Evolutionary conservation across 2,329 filamentous ascomycete genomes (phyloP), one percentile per base, ranked within the genome.

Genomic region (Fusarium siculi): DNA sequence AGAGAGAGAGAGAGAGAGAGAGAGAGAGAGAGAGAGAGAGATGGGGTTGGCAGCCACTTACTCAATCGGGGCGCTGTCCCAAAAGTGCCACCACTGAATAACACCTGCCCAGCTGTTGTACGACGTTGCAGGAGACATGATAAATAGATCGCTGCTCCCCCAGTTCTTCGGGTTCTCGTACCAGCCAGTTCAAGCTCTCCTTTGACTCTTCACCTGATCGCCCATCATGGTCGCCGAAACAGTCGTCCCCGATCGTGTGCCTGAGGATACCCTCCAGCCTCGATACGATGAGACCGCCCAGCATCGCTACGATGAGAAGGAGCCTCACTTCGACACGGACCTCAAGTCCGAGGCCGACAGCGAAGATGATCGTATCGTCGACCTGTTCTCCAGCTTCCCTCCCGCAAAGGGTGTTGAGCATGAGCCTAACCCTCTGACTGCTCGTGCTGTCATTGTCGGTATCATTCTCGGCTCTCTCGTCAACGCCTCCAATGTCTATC

Each of bases 401-500:
- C 73, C 79, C 2, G 75, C 82, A 36, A 82, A 84, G 72, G 82
- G 82, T 23, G 72, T 84, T n/a, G 74, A 78, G 47, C 84, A 86
- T 58, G 84, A 87, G 71, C 76, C 82, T 18, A 81, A 84, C 70
- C 87, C 89, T 56, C 74, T 91, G 50, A 91, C 88, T 12, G 75
- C 87, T 39, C 85, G 89, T 49, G 88, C 89, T 21, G 80, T 91
- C 30, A 63, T 89, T 43, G 81, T 88, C 39, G 89, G 89, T 50
- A 84, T 87, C 61, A 76, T 87, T 46, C 85, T 89, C 36, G 89
- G 89, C 52, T 88, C 86, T 21, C 83, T 91, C 14, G 88, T 91
- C 73, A 90, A 90, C 74, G 88, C 88, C 15, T 90, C 88, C 65
- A 91, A 91, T 76, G 83, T 91, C 46, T 91, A 91, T 73, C 84